phyloP scores from a whole-genome alignment of 441 rosid species.

The Manihot esculenta region DNA sequence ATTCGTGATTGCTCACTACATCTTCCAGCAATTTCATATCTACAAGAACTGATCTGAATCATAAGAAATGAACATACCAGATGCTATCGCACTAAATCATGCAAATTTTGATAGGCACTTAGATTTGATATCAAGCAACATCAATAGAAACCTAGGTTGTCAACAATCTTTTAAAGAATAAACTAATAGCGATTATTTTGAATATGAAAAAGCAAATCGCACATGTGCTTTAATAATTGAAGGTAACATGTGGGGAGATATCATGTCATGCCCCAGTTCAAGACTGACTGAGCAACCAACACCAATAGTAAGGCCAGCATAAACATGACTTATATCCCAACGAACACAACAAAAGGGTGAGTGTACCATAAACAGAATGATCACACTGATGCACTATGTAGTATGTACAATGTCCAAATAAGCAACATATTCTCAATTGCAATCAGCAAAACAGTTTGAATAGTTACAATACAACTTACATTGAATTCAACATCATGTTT shows the following conservation, averaged over 20 bases:
- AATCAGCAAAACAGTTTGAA: not conserved
- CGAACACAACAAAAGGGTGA: not conserved
- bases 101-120: no score
- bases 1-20: not conserved
- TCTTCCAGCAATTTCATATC: not conserved
- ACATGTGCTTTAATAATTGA: not conserved
- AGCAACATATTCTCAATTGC: not conserved
- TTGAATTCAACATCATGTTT: slow-evolving; percentile 88
- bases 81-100: no score
- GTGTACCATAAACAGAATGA: not conserved
- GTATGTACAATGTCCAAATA: not conserved
- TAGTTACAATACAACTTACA: slow-evolving; percentile 41
- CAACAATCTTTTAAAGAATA: not conserved
- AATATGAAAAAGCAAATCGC: not conserved
- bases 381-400: not conserved
- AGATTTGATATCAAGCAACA: no score
- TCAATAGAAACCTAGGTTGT: no score
- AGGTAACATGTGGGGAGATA: not conserved
- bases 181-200: not conserved
- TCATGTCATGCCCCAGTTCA: not conserved
- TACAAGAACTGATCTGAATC: not conserved
- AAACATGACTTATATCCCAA: not conserved
- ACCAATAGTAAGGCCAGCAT: not conserved
- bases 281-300: not conserved
- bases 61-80: no score